These are phyloP conservation scores for Entomophthora muscae DNA, from an alignment of 371 early-diverging fungal species.

Conservation along the genomic window DNA sequence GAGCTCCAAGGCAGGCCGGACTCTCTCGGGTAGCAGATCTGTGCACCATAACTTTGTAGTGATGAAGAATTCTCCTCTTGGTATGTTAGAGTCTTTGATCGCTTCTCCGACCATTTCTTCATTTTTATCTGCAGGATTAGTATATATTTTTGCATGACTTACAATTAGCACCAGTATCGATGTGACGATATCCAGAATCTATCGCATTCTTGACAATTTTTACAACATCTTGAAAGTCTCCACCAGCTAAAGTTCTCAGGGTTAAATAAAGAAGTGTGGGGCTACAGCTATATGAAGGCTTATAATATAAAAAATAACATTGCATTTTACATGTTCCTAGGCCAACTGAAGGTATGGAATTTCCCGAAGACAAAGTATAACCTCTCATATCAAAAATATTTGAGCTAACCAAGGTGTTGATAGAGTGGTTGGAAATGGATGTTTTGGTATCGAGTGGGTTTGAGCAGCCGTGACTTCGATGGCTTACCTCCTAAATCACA, in stretches of 20 bases:
- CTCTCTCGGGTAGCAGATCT: conserved; percentile 46
- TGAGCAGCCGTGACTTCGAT: too few relatives aligned
- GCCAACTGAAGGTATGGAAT: conserved; percentile 7
- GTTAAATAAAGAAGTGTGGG: background rate
- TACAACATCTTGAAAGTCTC: conserved; percentile 23
- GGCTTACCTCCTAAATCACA: too few relatives aligned
- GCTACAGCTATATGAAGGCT: too few relatives aligned
- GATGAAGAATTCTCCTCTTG: conserved; percentile 58
- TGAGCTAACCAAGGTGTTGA: too few relatives aligned
- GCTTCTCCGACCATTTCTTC: conserved; percentile 71
- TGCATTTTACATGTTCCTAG: conserved; percentile 8
- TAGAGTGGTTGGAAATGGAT: too few relatives aligned
- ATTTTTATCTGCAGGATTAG: conserved; percentile 51
- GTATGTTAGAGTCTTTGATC: conserved; percentile 30
- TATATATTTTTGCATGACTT: background rate
- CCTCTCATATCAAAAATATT: too few relatives aligned
- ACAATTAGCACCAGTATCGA: conserved; percentile 41
- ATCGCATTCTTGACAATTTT: conserved; percentile 36
- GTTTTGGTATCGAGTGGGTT: too few relatives aligned
- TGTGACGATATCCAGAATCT: conserved; percentile 49
- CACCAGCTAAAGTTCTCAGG: background rate
- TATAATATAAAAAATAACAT: background rate
- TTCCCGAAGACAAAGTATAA: conserved; percentile 1
- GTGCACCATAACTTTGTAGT: conserved; percentile 89
- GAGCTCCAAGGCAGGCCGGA: conserved; percentile 34